These are phyloP conservation scores for Elongisporangium prolatum DNA, from an alignment of 352 stramenopile species.

Conservation along the genomic window DNA sequence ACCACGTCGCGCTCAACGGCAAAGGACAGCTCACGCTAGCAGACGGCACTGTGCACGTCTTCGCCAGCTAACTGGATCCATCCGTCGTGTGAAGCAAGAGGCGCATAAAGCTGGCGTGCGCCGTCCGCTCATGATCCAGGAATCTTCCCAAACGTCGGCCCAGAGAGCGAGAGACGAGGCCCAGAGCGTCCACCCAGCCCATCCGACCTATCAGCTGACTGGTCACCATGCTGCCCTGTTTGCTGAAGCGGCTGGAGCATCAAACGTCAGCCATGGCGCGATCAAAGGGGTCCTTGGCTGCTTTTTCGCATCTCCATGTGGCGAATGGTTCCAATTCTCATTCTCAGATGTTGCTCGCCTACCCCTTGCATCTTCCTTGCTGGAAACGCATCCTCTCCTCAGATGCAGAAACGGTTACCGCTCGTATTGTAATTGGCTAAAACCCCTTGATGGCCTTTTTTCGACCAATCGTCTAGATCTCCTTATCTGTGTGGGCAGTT, in stretches of 20 bases:
- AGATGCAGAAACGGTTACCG: not conserved
- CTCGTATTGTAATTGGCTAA: not conserved
- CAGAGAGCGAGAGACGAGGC: not conserved
- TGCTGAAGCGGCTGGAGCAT: not conserved
- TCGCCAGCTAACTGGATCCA: constrained; percentile 26
- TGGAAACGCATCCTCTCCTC: not conserved
- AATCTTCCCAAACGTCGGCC: not conserved
- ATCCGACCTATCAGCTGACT: not conserved
- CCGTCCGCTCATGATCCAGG: not conserved
- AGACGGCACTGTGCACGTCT: constrained; percentile 71
- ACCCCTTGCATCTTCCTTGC: not conserved
- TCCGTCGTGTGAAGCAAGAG: not conserved
- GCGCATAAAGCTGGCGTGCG: not conserved
- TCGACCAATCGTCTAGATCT: not conserved
- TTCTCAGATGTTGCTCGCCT: not conserved
- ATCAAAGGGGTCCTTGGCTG: not conserved
- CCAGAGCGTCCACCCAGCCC: not conserved
- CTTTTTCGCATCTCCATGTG: not conserved
- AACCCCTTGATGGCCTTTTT: not conserved
- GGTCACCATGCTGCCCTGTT: not conserved
- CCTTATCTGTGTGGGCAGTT: not conserved
- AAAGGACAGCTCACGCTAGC: constrained; percentile 61
- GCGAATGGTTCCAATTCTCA: not conserved
- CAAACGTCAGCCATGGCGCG: not conserved
- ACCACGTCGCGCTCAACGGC: constrained; percentile 75